phyloP scores from a whole-genome alignment of 768 basidiomycete species.

The Neoboletus magnificus region DNA sequence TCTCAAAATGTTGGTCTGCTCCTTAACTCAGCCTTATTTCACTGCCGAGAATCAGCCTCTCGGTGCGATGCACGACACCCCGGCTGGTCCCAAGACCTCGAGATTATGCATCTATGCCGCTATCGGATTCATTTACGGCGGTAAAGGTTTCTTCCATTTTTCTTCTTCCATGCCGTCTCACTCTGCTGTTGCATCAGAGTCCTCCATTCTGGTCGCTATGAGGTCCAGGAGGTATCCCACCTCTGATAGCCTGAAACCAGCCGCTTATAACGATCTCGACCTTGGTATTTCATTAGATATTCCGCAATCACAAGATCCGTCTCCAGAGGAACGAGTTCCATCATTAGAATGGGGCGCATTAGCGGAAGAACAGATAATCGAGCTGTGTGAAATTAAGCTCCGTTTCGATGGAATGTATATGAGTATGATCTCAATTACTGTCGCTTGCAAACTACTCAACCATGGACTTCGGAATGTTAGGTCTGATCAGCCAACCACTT shows the following conservation, averaged over 20 bases:
- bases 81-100: slow-evolving; percentile 36
- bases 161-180: neutral
- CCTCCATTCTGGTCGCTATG: slow-evolving; percentile 59
- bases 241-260: slow-evolving; percentile 26
- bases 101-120: slow-evolving; percentile 55
- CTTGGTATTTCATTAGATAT: slow-evolving; percentile 33
- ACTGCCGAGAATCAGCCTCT: slow-evolving; percentile 34
- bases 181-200: slow-evolving; percentile 37
- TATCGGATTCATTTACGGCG: slow-evolving; percentile 58
- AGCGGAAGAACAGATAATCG: slow-evolving; percentile 58
- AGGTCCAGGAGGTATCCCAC: slow-evolving; percentile 52
- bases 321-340: slow-evolving; percentile 22
- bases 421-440: slow-evolving; percentile 34
- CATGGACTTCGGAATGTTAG: slow-evolving; percentile 26
- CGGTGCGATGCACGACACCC: slow-evolving; percentile 29
- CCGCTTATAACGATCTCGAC: slow-evolving; percentile 40
- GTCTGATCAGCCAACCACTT: slow-evolving; percentile 42
- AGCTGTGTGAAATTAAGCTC: slow-evolving; percentile 58
- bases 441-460: slow-evolving; percentile 2
- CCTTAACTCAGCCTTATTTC: slow-evolving; percentile 42
- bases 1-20: slow-evolving; percentile 47
- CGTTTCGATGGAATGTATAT: slow-evolving; percentile 43
- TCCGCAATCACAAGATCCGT: slow-evolving; percentile 9
- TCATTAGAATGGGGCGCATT: slow-evolving; percentile 48
- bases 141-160: slow-evolving; percentile 28